Base-by-base conservation (phyloP, 139 green algal species). In the Asterochloris erici region DNA sequence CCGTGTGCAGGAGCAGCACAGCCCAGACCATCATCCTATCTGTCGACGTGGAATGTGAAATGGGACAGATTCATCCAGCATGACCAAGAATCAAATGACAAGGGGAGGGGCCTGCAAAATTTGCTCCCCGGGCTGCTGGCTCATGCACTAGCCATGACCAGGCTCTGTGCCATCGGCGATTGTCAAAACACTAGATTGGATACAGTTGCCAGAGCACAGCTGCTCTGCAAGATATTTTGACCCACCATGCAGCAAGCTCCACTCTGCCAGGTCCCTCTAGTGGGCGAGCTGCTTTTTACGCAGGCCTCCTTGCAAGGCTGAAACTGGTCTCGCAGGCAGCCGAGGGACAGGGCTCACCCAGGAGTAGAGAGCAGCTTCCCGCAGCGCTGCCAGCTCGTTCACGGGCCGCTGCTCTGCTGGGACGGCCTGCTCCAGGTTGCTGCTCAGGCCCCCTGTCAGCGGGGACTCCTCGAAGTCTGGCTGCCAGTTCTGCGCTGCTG, bases 371-470 rank as follows among this genome's bases (percentile, higher is more conserved):
- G 79, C 76, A 11, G 86, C 86, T 14, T 92, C 66, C 81, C 95
- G 94, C 28, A 98, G 86, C 69, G 91, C 73, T 60, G 84, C 68
- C 14, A 98, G 85, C 87, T 98, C 90, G 75, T 97, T 98, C 0
- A 94, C 89, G 12, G 95, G 95, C 13, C 95, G 86, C 84, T 98
- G 95, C 13, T 81, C 77, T 29, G 77, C 17, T 23, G 77, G 77
- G 4, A 81, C 77, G 16, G 77, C 61, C 28, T 73, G 77, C 28
- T 81, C 77, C 24, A 81, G 77, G 27, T 74, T 28, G 19, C 61
- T 62, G 17, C 62, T 73, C 12, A 81, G 66, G 63, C 77, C 77
- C 38, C 38, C 38, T 54, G 38, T 54, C 38, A 54, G 38, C 6
- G 38, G 38, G 38, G 38, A 54, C 38, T 54, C 38, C 38, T 54